These are phyloP conservation scores for Pichia sp. DNA, from an alignment of 1,139 yeast species.

Conservation along the genomic window DNA sequence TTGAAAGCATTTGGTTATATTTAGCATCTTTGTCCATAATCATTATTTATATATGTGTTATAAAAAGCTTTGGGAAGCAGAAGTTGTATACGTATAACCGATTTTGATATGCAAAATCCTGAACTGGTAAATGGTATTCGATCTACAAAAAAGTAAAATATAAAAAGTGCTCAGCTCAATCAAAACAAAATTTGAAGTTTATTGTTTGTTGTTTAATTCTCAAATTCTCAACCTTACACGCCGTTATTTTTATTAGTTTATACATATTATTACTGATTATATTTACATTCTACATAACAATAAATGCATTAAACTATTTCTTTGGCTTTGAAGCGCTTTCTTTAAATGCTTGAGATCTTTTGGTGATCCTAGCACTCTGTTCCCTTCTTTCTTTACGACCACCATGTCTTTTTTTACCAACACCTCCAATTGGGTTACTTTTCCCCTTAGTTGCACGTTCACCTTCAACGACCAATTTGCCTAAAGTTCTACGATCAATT, in stretches of 20 bases:
- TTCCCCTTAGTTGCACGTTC: constrained; percentile 70
- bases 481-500: constrained; percentile 68
- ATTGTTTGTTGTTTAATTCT: too few relatives aligned
- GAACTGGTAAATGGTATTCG: background rate
- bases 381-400: constrained; percentile 15
- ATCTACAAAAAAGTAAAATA: background rate
- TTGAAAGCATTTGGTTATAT: constrained; percentile 31
- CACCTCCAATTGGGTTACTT: constrained; percentile 33
- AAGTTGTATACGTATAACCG: background rate
- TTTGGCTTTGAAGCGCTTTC: constrained; percentile 22
- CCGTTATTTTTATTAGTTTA: background rate
- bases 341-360: constrained; percentile 56
- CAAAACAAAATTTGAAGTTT: background rate
- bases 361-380: constrained; percentile 47
- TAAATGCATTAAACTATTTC: background rate
- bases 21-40: constrained; percentile 1
- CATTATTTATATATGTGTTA: constrained; percentile 32
- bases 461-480: constrained; percentile 61
- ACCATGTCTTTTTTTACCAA: constrained; percentile 44
- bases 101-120: background rate
- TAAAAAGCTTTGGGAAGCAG: background rate
- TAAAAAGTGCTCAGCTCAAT: background rate
- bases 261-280: background rate
- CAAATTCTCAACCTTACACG: background rate
- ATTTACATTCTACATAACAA: background rate